A percentile compares a stretch with the other conserved stretches of the same genome.
These are phyloP conservation scores for Penicillium simplicissimum DNA, from an alignment of 495 filamentous ascomycete species.

Conservation along the genomic window DNA sequence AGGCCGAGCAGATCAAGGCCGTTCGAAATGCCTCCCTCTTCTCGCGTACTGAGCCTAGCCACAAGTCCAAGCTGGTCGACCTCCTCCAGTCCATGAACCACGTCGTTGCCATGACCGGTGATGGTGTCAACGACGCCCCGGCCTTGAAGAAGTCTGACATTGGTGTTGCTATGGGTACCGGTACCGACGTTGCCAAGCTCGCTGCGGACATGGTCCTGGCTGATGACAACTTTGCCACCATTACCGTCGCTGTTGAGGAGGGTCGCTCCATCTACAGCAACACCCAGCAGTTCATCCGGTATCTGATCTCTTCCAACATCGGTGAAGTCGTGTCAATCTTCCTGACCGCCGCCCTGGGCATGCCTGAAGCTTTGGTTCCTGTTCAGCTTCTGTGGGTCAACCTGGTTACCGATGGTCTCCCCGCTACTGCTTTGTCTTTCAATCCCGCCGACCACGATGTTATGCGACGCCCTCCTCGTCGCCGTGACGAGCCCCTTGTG, in stretches of 20 bases:
- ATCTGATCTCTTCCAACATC: slow-evolving; percentile 98
- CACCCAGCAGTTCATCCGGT: slow-evolving; percentile 99
- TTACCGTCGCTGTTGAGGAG: slow-evolving; percentile 93
- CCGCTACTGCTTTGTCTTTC: slow-evolving; percentile 95
- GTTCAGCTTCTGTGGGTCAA: slow-evolving; percentile 99
- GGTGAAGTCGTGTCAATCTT: slow-evolving; percentile 99
- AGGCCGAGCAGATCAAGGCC: slow-evolving; percentile 75
- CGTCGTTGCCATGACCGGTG: slow-evolving; percentile 99
- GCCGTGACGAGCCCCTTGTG: slow-evolving; percentile 88
- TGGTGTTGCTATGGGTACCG: slow-evolving; percentile 98
- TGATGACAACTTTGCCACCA: slow-evolving; percentile 98
- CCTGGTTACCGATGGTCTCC: slow-evolving; percentile 95
- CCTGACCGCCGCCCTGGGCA: slow-evolving; percentile 91
- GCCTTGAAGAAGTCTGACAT: slow-evolving; percentile 99
- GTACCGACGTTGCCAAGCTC: slow-evolving; percentile 95
- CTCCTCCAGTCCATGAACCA: slow-evolving; percentile 90
- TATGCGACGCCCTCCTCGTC: slow-evolving; percentile 87
- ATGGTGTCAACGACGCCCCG: slow-evolving; percentile 98
- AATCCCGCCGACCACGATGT: slow-evolving; percentile 97
- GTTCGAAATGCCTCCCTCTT: slow-evolving; percentile 88
- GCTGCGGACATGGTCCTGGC: slow-evolving; percentile 98
- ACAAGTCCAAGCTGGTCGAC: slow-evolving; percentile 96
- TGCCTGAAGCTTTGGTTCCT: slow-evolving; percentile 97
- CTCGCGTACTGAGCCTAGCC: slow-evolving; percentile 92
- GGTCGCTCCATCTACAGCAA: slow-evolving; percentile 99